Evolutionary conservation across 192 early-diverging fungal species (phyloP).

Genomic region (Borealophlyctis nickersoniae): DNA sequence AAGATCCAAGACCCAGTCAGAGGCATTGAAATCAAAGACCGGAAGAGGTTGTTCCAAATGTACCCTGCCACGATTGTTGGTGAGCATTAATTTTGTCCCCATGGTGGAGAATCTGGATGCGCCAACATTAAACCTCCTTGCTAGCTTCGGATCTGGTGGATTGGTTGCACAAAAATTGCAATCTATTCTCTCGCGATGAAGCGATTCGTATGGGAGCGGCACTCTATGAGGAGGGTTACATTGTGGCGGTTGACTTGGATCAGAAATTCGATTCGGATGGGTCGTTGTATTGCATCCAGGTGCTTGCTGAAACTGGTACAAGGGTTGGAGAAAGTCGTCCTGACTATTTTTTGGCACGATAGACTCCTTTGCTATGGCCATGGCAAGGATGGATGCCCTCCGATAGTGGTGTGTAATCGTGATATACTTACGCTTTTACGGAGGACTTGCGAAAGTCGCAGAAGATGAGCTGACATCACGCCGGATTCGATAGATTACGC

Average conservation of each 20-base stretch:
- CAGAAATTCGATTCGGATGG: constrained; percentile 33
- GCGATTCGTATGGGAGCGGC: constrained; percentile 23
- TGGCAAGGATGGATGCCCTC: constrained; percentile 18
- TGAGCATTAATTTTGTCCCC: constrained; percentile 5
- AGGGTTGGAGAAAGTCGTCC: not conserved
- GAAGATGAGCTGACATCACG: not conserved
- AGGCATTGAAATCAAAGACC: constrained; percentile 36
- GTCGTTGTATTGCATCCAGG: constrained; percentile 32
- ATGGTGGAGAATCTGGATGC: not conserved
- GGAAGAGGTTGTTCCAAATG: constrained; percentile 37
- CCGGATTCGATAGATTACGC: constrained; percentile 25
- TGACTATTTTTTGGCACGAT: not conserved
- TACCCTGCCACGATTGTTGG: constrained; percentile 35
- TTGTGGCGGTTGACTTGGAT: constrained; percentile 34
- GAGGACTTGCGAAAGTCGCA: not conserved
- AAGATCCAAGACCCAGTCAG: constrained; percentile 27
- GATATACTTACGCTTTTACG: not conserved
- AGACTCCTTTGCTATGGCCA: constrained; percentile 34
- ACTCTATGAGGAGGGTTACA: constrained; percentile 38
- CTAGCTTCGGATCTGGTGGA: constrained; percentile 33
- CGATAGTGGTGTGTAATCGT: constrained; percentile 22
- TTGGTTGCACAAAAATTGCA: constrained; percentile 38
- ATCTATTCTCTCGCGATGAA: constrained; percentile 30
- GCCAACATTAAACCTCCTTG: not conserved
- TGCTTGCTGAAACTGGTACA: not conserved